phyloP scores from a whole-genome alignment of 2,329 filamentous ascomycete genomes.

The Colletotrichum lini region DNA sequence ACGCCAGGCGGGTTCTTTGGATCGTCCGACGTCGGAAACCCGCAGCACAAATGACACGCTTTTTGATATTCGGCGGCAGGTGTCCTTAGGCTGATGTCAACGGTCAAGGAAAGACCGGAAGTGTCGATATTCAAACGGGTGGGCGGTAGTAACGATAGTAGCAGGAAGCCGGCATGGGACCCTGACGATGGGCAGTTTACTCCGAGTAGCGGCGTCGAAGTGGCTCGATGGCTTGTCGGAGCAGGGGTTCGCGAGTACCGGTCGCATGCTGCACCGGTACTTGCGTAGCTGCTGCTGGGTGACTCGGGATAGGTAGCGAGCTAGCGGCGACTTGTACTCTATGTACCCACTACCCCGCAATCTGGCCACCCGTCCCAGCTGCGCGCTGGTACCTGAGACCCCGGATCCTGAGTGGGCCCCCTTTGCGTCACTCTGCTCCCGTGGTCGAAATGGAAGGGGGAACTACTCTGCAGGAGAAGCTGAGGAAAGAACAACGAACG shows the following conservation, averaged over 20 bases:
- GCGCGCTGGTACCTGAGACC: slow-evolving; percentile 43
- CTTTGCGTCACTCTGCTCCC: slow-evolving; percentile 42
- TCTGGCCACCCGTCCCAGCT: slow-evolving; percentile 38
- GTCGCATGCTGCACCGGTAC: slow-evolving; percentile 36
- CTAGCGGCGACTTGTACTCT: slow-evolving; percentile 38
- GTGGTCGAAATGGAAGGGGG: slow-evolving; percentile 8
- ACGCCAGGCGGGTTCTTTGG: not conserved
- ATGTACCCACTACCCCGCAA: slow-evolving; percentile 44
- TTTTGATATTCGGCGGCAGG: not conserved
- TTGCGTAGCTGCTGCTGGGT: slow-evolving; percentile 6
- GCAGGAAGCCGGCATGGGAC: slow-evolving; percentile 28
- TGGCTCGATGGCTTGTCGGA: slow-evolving; percentile 34
- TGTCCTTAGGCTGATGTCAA: not conserved
- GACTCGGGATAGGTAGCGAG: slow-evolving; percentile 28
- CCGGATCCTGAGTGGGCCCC: slow-evolving; percentile 41
- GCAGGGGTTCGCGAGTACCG: slow-evolving; percentile 31
- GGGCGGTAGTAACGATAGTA: slow-evolving; percentile 14
- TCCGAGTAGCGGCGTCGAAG: slow-evolving; percentile 30
- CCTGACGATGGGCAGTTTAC: slow-evolving; percentile 40
- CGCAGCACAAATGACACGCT: slow-evolving; percentile 8
- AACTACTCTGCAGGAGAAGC: not conserved
- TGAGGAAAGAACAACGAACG: not conserved
- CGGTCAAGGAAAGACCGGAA: not conserved
- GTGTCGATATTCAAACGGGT: not conserved
- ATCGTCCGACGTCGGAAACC: slow-evolving; percentile 33